Conservation (phyloP, 2,329 filamentous ascomycete genomes). For the Rosellinia necatrix region DNA sequence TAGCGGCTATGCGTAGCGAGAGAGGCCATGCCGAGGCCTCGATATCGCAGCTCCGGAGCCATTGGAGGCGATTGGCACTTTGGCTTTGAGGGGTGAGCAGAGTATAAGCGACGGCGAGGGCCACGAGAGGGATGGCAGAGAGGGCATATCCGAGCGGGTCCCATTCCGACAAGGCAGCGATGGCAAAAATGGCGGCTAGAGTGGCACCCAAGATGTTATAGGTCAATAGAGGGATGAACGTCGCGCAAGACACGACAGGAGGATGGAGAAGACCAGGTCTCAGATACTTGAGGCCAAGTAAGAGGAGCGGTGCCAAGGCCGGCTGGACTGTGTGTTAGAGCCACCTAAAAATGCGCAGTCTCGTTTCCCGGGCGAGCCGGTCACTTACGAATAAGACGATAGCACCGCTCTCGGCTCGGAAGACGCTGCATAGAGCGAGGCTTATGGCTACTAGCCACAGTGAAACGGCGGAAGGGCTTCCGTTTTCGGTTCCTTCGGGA, state of each 20-base stretch:
- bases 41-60: slow-evolving; percentile 44
- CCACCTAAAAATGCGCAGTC: background rate
- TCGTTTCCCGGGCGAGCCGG: background rate
- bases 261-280: slow-evolving; percentile 9
- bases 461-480: slow-evolving; percentile 7
- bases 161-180: slow-evolving; percentile 39
- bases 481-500: background rate
- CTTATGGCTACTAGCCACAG: slow-evolving; percentile 27
- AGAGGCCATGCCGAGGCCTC: slow-evolving; percentile 32
- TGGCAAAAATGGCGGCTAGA: slow-evolving; percentile 32
- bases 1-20: slow-evolving; percentile 27
- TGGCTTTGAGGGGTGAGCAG: slow-evolving; percentile 31
- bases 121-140: slow-evolving; percentile 37
- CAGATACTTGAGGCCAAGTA: slow-evolving; percentile 33
- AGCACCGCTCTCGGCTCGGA: slow-evolving; percentile 28
- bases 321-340: slow-evolving; percentile 35
- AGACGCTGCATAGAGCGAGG: slow-evolving; percentile 30
- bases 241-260: slow-evolving; percentile 10
- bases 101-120: slow-evolving; percentile 40
- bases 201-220: slow-evolving; percentile 32
- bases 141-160: slow-evolving; percentile 30
- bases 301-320: slow-evolving; percentile 40
- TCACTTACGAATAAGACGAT: slow-evolving; percentile 24
- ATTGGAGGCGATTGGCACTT: slow-evolving; percentile 28
- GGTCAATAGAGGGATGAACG: slow-evolving; percentile 24